Evolutionary conservation across 139 green algal species (phyloP).

Genomic region (Micromonas pusilla): DNA sequence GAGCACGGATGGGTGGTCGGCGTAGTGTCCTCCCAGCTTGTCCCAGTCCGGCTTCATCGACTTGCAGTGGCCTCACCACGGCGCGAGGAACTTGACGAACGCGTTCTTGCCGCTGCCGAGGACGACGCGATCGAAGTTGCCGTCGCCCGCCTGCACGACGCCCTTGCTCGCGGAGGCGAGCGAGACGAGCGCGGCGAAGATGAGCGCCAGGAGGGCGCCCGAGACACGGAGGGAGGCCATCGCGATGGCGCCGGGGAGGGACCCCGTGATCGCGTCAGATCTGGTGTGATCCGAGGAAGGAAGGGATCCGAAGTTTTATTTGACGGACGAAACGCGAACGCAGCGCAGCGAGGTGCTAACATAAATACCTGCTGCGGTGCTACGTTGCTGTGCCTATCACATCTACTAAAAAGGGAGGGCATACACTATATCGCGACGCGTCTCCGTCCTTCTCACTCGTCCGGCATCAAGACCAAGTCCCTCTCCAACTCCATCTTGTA

Average conservation of each 20-base stretch:
- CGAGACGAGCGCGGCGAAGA: slow-evolving; percentile 1
- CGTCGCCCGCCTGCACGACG: slow-evolving; percentile 21
- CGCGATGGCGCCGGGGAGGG: background rate
- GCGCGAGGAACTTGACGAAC: slow-evolving; percentile 37
- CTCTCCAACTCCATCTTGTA: slow-evolving; percentile 6
- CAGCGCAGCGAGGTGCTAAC: too few relatives aligned
- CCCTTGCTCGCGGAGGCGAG: slow-evolving; percentile 9
- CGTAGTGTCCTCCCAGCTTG: slow-evolving; percentile 29
- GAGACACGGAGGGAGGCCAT: background rate
- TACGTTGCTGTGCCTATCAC: too few relatives aligned
- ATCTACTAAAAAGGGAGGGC: too few relatives aligned
- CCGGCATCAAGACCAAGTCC: slow-evolving; percentile 13
- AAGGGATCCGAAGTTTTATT: background rate
- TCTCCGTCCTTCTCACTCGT: background rate
- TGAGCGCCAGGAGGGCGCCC: background rate
- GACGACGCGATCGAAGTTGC: slow-evolving; percentile 32
- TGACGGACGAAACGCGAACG: too few relatives aligned
- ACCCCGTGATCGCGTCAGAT: background rate
- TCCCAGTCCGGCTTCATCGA: slow-evolving; percentile 39
- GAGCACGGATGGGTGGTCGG: slow-evolving; percentile 19
- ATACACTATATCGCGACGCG: too few relatives aligned
- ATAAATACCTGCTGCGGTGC: too few relatives aligned
- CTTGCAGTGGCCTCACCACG: slow-evolving; percentile 42
- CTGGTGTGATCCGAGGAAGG: too few relatives aligned
- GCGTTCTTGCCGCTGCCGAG: slow-evolving; percentile 25